These are phyloP conservation scores for Rasamsonia emersonii DNA, from an alignment of 2,329 filamentous ascomycete species.

Conservation along the genomic window DNA sequence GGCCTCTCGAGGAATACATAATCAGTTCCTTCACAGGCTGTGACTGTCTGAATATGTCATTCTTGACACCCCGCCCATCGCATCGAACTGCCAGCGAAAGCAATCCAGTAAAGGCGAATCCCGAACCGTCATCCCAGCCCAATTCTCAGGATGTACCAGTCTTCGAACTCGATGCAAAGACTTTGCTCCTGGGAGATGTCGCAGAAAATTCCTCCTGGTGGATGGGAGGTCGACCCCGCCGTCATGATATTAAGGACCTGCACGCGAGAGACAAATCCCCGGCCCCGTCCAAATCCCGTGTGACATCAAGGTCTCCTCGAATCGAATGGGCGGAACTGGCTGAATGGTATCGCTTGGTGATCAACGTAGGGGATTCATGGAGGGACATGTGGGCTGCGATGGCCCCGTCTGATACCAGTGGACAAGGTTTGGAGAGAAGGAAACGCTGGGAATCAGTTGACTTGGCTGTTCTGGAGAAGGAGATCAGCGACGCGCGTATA, in stretches of 20 bases:
- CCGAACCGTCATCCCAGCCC: conserved; percentile 21
- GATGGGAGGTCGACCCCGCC: conserved; percentile 51
- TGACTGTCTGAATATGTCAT: conserved; percentile 68
- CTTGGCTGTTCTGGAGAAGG: conserved; percentile 40
- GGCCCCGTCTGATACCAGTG: conserved; percentile 9
- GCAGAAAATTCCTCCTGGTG: conserved; percentile 79
- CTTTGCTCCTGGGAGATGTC: conserved; percentile 63
- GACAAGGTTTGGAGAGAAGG: too few species aligned
- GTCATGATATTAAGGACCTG: conserved; percentile 20
- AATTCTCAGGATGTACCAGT: conserved; percentile 30
- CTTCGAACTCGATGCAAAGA: conserved; percentile 64
- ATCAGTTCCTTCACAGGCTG: conserved; percentile 58
- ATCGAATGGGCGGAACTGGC: conserved; percentile 66
- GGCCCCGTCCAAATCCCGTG: conserved; percentile 27
- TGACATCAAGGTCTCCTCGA: conserved; percentile 54
- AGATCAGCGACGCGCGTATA: conserved; percentile 54
- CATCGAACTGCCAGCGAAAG: conserved; percentile 38
- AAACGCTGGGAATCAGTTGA: conserved; percentile 35
- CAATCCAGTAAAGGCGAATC: conserved; percentile 25
- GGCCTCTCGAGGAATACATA: conserved; percentile 69
- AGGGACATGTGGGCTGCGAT: conserved; percentile 50
- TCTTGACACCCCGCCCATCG: conserved; percentile 46
- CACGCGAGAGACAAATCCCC: conserved; percentile 26
- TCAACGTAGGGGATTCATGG: conserved; percentile 63
- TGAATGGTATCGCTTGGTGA: conserved; percentile 65